These are phyloP conservation scores for Dittrichia graveolens DNA, from an alignment of 129 eudicot species.

Conservation along the genomic window DNA sequence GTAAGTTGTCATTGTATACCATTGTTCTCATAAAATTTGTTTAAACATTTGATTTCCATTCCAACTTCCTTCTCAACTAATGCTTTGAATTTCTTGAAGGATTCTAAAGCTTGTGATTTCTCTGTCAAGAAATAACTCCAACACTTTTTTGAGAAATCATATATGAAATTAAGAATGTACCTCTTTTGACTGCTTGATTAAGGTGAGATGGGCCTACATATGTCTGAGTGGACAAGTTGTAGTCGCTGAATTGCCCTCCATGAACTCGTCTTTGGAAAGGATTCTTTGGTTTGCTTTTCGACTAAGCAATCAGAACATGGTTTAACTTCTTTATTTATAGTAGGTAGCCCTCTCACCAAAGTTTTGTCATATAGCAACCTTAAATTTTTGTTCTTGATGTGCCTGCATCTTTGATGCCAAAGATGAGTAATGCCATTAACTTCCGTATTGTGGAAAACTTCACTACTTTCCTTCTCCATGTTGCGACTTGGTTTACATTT, in stretches of 20 bases:
- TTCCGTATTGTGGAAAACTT: neutral
- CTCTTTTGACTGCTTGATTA: too few species aligned
- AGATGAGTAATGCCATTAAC: neutral
- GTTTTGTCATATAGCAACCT: neutral
- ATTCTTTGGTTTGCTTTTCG: constrained; percentile 7
- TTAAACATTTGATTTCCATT: too few species aligned
- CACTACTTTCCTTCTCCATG: too few species aligned
- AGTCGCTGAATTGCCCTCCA: constrained; percentile 19
- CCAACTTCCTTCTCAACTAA: too few species aligned
- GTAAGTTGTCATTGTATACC: constrained; percentile 9
- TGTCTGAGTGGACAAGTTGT: neutral
- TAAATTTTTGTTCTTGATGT: neutral
- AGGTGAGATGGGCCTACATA: neutral
- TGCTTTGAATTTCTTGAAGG: too few species aligned
- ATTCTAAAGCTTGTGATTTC: too few species aligned
- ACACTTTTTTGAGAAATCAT: too few species aligned
- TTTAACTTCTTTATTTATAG: neutral
- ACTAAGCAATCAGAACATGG: constrained; percentile 6
- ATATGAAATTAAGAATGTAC: too few species aligned
- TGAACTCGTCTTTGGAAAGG: constrained; percentile 12
- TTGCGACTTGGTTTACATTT: neutral
- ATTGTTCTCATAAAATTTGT: neutral
- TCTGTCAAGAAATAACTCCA: too few species aligned
- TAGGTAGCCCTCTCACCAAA: constrained; percentile 5
- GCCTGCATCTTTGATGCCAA: constrained; percentile 16